Conservation (phyloP, 2,329 filamentous ascomycete species). For the Alternaria gansuensis region DNA sequence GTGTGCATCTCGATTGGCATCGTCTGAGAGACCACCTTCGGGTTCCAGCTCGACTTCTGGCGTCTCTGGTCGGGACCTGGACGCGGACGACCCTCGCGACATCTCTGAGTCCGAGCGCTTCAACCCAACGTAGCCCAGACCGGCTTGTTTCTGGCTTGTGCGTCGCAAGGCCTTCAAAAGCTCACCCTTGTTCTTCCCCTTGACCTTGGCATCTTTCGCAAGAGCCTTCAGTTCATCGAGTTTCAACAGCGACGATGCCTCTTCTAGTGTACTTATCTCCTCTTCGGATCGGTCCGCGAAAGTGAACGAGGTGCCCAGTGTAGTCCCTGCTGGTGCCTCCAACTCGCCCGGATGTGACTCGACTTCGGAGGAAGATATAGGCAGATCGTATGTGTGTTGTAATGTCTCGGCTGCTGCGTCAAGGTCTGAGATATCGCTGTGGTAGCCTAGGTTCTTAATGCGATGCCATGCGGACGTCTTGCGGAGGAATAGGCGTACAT, state of each 20-base stretch:
- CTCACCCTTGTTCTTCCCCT: slow-evolving; percentile 87
- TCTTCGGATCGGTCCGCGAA: slow-evolving; percentile 84
- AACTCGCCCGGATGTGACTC: slow-evolving; percentile 60
- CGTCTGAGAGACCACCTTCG: slow-evolving; percentile 49
- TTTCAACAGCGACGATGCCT: slow-evolving; percentile 81
- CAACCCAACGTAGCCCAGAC: slow-evolving; percentile 74
- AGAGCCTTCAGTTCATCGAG: slow-evolving; percentile 86
- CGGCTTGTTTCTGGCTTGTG: slow-evolving; percentile 76
- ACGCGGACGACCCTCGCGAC: slow-evolving; percentile 60
- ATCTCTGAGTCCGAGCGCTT: slow-evolving; percentile 70
- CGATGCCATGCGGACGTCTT: slow-evolving; percentile 95
- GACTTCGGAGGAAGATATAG: slow-evolving; percentile 52
- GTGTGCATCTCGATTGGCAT: slow-evolving; percentile 73
- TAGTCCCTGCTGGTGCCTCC: slow-evolving; percentile 57
- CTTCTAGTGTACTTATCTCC: slow-evolving; percentile 78
- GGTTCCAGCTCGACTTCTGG: slow-evolving; percentile 49
- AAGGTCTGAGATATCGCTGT: slow-evolving; percentile 82
- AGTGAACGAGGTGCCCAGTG: slow-evolving; percentile 67
- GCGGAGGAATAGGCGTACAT: slow-evolving; percentile 89
- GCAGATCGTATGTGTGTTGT: slow-evolving; percentile 67
- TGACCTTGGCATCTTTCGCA: slow-evolving; percentile 85
- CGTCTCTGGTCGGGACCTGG: slow-evolving; percentile 40
- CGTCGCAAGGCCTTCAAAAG: slow-evolving; percentile 76
- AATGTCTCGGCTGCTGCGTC: slow-evolving; percentile 71
- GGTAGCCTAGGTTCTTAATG: slow-evolving; percentile 77